phyloP scores from a whole-genome alignment of 768 basidiomycete species.

The Leccinum boreale region DNA sequence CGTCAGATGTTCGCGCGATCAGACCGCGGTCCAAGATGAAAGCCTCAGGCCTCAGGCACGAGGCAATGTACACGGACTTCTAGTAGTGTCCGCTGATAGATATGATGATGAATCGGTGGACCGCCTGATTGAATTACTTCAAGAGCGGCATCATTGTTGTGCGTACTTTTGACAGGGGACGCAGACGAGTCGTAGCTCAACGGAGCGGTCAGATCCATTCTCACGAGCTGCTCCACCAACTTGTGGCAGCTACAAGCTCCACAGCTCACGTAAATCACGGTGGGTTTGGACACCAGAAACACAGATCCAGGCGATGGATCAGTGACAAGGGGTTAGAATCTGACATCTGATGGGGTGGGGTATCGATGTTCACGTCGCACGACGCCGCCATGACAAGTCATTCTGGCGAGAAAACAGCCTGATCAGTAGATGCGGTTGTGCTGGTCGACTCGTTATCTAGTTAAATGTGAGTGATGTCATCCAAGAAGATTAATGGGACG shows the following conservation, averaged over 20 bases:
- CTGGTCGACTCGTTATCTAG: background rate
- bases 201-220: background rate
- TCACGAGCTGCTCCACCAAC: background rate
- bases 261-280: background rate
- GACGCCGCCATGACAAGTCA: background rate
- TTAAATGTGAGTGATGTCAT: constrained; percentile 13
- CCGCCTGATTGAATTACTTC: too few relatives aligned
- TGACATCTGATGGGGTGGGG: background rate
- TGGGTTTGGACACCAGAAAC: background rate
- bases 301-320: constrained; percentile 2
- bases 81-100: too few relatives aligned
- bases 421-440: background rate
- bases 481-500: background rate
- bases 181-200: background rate
- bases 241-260: background rate
- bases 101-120: too few relatives aligned
- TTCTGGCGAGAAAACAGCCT: background rate
- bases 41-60: background rate
- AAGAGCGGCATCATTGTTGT: background rate
- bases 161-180: background rate
- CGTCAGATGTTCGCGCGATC: background rate
- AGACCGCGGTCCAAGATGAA: background rate
- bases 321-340: background rate
- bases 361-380: background rate
- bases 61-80: background rate